Evolutionary conservation across 2,329 filamentous ascomycete species (phyloP).

Genomic region (Polytolypa hystricis): DNA sequence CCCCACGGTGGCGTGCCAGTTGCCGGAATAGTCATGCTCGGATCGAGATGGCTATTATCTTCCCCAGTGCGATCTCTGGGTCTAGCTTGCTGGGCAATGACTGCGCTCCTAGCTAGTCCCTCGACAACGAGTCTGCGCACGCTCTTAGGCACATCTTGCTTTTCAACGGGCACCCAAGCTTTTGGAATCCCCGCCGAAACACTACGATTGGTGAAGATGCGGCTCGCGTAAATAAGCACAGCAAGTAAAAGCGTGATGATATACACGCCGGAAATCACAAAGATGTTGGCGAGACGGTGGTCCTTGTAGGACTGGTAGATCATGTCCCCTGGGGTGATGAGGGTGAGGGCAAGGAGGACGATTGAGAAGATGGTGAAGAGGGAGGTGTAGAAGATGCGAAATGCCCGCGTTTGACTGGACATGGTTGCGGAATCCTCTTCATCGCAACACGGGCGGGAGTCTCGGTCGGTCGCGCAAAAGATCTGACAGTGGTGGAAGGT

Average conservation of each 20-base stretch:
- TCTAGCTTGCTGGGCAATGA: constrained; percentile 66
- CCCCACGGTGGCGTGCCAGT: constrained; percentile 58
- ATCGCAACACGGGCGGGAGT: not conserved
- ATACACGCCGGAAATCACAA: constrained; percentile 68
- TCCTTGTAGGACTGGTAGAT: constrained; percentile 65
- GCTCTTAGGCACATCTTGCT: constrained; percentile 64
- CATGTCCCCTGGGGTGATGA: constrained; percentile 69
- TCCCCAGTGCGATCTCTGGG: constrained; percentile 50
- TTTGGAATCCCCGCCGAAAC: constrained; percentile 77
- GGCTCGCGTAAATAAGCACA: constrained; percentile 64
- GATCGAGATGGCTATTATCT: constrained; percentile 12
- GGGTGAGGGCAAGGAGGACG: constrained; percentile 59
- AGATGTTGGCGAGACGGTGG: constrained; percentile 63
- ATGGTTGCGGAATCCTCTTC: not conserved
- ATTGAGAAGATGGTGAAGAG: constrained; percentile 68
- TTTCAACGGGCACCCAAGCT: constrained; percentile 72
- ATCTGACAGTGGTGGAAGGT: not conserved
- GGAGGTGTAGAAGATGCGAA: constrained; percentile 69
- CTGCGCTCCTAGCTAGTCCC: constrained; percentile 63
- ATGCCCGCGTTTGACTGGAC: constrained; percentile 35
- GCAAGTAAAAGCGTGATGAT: constrained; percentile 60
- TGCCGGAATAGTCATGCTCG: constrained; percentile 18
- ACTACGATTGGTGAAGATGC: constrained; percentile 78
- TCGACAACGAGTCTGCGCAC: constrained; percentile 67
- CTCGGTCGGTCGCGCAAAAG: not conserved